phyloP scores from a whole-genome alignment of 192 early-diverging fungal genomes.

The Linnemannia hyalina region DNA sequence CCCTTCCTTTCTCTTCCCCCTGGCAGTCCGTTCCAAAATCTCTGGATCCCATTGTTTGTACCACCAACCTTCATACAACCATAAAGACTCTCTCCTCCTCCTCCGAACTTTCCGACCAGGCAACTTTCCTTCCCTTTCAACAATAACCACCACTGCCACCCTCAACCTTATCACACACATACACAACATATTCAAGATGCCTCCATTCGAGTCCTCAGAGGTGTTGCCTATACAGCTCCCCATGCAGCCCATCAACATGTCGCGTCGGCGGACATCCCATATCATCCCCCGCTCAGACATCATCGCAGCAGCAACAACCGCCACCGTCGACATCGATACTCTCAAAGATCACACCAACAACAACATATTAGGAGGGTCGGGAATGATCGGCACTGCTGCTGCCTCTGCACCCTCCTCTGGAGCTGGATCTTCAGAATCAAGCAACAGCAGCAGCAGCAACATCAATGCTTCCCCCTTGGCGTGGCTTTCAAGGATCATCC shows the following conservation, averaged over 20 bases:
- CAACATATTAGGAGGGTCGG: not conserved
- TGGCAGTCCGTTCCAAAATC: no score
- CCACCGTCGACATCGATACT: not conserved
- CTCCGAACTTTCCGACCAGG: not conserved
- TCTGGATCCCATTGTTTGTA: constrained; percentile 8
- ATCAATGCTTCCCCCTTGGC: constrained; percentile 23
- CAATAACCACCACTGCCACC: not conserved
- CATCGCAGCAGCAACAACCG: not conserved
- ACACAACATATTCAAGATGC: not conserved
- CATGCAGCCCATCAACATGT: constrained; percentile 34
- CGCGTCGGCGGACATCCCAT: constrained; percentile 32
- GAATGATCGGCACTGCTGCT: not conserved
- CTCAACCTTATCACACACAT: not conserved
- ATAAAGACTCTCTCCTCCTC: not conserved
- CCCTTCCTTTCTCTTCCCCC: not conserved
- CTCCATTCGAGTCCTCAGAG: constrained; percentile 36
- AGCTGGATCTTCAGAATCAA: not conserved
- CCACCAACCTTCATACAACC: not conserved
- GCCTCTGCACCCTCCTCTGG: not conserved
- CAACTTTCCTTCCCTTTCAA: not conserved
- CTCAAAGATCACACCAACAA: not conserved
- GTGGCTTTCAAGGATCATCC: constrained; percentile 49
- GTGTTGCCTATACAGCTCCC: constrained; percentile 47
- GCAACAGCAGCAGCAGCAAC: not conserved
- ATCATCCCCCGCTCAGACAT: constrained; percentile 19